phyloP scores from a whole-genome alignment of 768 basidiomycete genomes.

The Psilocybe tampanensis region DNA sequence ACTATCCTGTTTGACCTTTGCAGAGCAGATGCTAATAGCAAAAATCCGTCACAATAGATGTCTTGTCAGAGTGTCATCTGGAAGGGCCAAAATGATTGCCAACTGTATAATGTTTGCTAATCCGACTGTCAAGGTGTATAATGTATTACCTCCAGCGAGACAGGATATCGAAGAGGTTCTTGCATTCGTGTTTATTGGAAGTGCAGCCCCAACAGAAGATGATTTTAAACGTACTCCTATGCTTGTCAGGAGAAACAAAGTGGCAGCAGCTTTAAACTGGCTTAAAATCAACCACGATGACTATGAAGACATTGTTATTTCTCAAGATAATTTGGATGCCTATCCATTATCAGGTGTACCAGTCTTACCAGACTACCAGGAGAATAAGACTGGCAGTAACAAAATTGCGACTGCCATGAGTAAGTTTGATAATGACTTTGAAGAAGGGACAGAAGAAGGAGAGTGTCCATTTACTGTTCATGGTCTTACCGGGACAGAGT shows the following conservation, averaged over 20 bases:
- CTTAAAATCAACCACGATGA: conserved; percentile 37
- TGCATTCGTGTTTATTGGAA: conserved; percentile 14
- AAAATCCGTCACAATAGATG: conserved; percentile 31
- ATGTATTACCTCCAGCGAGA: conserved; percentile 29
- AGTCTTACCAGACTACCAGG: conserved; percentile 25
- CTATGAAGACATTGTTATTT: no score
- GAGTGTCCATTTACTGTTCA: no score
- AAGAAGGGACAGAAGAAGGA: conserved; percentile 30
- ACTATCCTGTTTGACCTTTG: conserved; percentile 26
- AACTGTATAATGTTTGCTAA: conserved; percentile 33
- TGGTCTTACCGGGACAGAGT: conserved; percentile 31
- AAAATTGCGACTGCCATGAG: no score
- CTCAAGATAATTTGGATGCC: no score
- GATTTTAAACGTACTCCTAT: no score
- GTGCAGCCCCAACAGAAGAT: no score
- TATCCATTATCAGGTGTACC: no score
- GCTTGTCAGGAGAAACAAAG: no score
- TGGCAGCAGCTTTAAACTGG: conserved; percentile 34
- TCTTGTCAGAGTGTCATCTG: conserved; percentile 30
- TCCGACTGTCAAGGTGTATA: conserved; percentile 33
- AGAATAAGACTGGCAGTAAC: conserved; percentile 11
- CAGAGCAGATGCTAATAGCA: no score
- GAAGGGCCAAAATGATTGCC: no score
- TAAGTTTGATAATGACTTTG: conserved; percentile 26
- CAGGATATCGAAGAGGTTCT: conserved; percentile 29